Evolutionary conservation across 2,329 filamentous ascomycete genomes (phyloP).

Genomic region (Trichoderma sp.): DNA sequence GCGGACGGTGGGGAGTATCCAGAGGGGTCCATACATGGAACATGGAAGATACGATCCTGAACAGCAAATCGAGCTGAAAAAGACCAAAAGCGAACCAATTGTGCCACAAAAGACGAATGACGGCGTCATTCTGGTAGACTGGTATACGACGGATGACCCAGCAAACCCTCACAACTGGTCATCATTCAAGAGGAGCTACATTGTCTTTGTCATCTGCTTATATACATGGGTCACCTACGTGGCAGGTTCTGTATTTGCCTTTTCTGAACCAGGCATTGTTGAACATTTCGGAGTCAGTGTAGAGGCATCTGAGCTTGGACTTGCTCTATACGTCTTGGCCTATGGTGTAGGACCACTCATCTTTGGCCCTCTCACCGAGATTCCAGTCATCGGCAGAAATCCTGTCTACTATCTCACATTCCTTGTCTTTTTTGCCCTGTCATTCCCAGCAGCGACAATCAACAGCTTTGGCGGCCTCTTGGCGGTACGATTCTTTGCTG

Average conservation of each 20-base stretch:
- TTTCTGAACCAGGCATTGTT: background rate
- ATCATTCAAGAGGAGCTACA: slow-evolving; percentile 2
- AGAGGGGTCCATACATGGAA: background rate
- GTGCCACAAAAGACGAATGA: slow-evolving; percentile 8
- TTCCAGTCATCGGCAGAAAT: slow-evolving; percentile 3
- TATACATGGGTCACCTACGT: slow-evolving; percentile 12
- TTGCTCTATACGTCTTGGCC: slow-evolving; percentile 11
- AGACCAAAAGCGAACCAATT: background rate
- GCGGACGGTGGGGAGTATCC: background rate
- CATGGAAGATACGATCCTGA: background rate
- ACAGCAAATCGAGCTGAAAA: background rate
- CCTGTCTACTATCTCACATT: slow-evolving; percentile 3
- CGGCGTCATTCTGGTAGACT: slow-evolving; percentile 17
- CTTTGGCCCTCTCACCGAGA: slow-evolving; percentile 1
- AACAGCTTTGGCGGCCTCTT: slow-evolving; percentile 47
- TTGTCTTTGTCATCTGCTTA: background rate
- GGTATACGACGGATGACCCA: slow-evolving; percentile 18
- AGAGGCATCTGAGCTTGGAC: slow-evolving; percentile 8
- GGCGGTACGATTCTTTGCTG: slow-evolving; percentile 61
- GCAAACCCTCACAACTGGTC: slow-evolving; percentile 20
- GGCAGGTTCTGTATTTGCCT: background rate
- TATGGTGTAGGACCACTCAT: slow-evolving; percentile 1
- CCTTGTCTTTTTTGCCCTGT: slow-evolving; percentile 3
- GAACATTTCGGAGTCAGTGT: background rate
- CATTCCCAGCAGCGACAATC: background rate